Base-by-base conservation (phyloP, 192 early-diverging fungal species). In the Coemansia sp. region DNA sequence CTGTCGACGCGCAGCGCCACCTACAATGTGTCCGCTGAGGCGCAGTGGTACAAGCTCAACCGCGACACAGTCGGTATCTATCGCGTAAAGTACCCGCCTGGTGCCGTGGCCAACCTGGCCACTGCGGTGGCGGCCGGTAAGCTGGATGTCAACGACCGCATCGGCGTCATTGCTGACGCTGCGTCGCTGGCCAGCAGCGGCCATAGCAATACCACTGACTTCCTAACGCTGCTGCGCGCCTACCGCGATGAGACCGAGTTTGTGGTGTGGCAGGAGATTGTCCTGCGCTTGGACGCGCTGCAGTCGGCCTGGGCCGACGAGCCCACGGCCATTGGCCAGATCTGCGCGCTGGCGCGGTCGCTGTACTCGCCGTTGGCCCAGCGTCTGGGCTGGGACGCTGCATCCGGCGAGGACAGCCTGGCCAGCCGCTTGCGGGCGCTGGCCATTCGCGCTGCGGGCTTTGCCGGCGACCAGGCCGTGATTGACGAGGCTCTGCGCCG, bases 31-130 rank as follows among this genome's bases (percentile, higher is more conserved):
- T 54, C 72, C 2, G 42, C 82, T 14, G 63, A 63, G 22, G 68
- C 55, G 26, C 48, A 77, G 3, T 86, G 85, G 64, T 90, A 82
- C 75, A 95, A 95, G 78, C 80, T 98, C 52, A 98, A 98, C 81
- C 67, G 77, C 32, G 78, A 79, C 47, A 83, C 84, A 34, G 87
- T 83, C 25, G 88, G 90, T 5, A 80, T 98, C 48, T 98, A 88
- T 79, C 85, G 96, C 22, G 93, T 95, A 2, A 81, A 85, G 17
- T 90, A 90, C 54, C 76, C 86, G 25, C 52, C 74, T 21, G 53
- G 75, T 3, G 71, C 80, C 9, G 60, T 87, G 35, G 50, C 36
- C 21, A 62, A 72, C 9, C 66, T 90, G 31, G 85, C 78, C 3
- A 57, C 68, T 2, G 82, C 78, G 2, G 75, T 84, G 26, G 79